Conservation (phyloP, 257 asterid species). For the Petrea volubilis region DNA sequence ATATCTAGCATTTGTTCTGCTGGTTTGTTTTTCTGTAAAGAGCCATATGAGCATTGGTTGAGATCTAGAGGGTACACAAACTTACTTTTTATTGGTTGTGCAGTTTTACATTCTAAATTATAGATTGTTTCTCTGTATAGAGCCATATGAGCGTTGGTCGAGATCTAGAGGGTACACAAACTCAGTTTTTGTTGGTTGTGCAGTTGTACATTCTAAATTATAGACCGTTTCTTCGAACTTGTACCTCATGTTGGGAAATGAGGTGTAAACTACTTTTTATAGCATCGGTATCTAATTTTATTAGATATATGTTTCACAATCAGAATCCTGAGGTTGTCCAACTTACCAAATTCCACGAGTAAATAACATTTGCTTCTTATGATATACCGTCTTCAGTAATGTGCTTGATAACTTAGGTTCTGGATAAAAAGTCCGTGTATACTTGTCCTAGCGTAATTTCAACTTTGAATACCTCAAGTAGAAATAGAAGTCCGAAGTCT, state of each 20-base stretch:
- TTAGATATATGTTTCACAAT: not conserved
- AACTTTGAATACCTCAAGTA: too few relatives aligned
- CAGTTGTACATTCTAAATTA: not conserved
- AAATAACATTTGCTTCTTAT: not conserved
- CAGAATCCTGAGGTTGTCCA: not conserved
- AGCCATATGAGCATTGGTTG: not conserved
- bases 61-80: not conserved
- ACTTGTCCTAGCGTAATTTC: too few relatives aligned
- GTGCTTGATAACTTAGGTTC: not conserved
- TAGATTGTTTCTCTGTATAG: not conserved
- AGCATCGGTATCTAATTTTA: not conserved
- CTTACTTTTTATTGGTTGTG: slow-evolving; percentile 2
- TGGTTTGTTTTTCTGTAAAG: slow-evolving; percentile 1
- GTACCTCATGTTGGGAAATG: not conserved
- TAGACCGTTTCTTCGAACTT: not conserved
- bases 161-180: not conserved
- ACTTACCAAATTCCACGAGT: not conserved
- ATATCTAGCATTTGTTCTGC: slow-evolving; percentile 11
- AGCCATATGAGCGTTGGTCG: not conserved
- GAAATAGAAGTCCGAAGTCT: too few relatives aligned
- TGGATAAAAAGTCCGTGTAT: not conserved
- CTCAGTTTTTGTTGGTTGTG: slow-evolving; percentile 5
- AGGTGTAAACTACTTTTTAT: not conserved
- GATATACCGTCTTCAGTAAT: not conserved
- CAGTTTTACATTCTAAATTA: too few relatives aligned